phyloP scores from a whole-genome alignment of 805 yeast species.

The Candida krabiensis region DNA sequence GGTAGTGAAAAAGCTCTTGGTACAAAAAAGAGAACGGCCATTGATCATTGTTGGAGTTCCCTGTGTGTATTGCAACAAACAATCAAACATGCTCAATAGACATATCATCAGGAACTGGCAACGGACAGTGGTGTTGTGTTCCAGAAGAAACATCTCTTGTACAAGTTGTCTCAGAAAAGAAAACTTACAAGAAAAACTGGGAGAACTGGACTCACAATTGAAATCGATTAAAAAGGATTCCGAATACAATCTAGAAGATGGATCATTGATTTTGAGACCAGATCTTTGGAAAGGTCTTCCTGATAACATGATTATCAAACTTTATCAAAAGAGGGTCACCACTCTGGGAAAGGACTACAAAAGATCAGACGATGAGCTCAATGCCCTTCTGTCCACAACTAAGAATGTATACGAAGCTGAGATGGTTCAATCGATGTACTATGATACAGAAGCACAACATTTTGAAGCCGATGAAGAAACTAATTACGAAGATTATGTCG shows the following conservation, averaged over 20 bases:
- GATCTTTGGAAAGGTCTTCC: slow-evolving; percentile 71
- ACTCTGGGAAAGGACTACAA: slow-evolving; percentile 52
- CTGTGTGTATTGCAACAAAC: no score
- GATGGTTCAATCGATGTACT: slow-evolving; percentile 29
- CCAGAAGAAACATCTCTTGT: background rate
- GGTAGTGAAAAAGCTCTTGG: no score
- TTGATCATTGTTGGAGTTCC: no score
- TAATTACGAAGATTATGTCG: slow-evolving; percentile 41
- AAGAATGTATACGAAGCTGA: slow-evolving; percentile 27
- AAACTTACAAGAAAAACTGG: slow-evolving; percentile 8
- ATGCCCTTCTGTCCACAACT: slow-evolving; percentile 52
- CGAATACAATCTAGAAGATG: slow-evolving; percentile 18
- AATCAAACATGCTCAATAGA: background rate
- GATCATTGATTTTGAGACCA: slow-evolving; percentile 54
- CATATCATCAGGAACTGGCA: background rate
- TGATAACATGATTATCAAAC: slow-evolving; percentile 57
- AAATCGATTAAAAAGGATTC: slow-evolving; percentile 13
- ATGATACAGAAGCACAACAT: slow-evolving; percentile 46
- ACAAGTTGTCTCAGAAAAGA: slow-evolving; percentile 1
- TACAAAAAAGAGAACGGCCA: no score
- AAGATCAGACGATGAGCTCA: slow-evolving; percentile 51
- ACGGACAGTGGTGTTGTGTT: background rate
- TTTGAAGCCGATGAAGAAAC: slow-evolving; percentile 40
- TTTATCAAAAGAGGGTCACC: slow-evolving; percentile 57
- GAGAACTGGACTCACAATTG: slow-evolving; percentile 14